A percentile compares a stretch with the other conserved stretches of the same genome.
These are phyloP conservation scores for Psilocybe sp. DNA, from an alignment of 768 basidiomycete species.

Conservation along the genomic window DNA sequence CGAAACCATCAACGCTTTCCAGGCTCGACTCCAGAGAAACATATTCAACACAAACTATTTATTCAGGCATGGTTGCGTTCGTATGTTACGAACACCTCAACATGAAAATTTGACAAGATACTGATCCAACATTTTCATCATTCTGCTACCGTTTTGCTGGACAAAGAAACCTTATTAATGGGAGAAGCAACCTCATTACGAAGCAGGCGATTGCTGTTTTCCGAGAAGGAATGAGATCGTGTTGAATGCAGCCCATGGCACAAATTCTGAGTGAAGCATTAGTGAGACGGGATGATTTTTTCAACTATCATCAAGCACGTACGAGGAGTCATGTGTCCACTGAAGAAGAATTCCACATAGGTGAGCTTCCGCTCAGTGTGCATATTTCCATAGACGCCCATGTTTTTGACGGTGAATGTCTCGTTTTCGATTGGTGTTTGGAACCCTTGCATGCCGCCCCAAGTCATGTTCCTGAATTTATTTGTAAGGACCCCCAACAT, in stretches of 20 bases:
- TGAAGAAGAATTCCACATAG: slow-evolving; percentile 58
- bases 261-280: slow-evolving; percentile 34
- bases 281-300: background rate
- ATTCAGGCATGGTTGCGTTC: too few relatives aligned
- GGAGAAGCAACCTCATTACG: slow-evolving; percentile 8
- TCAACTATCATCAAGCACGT: slow-evolving; percentile 12
- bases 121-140: too few relatives aligned
- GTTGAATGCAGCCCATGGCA: slow-evolving; percentile 46
- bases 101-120: too few relatives aligned
- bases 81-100: too few relatives aligned
- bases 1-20: background rate
- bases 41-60: background rate
- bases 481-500: too few relatives aligned
- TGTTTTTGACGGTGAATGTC: slow-evolving; percentile 58
- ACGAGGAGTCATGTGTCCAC: slow-evolving; percentile 63
- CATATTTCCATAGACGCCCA: slow-evolving; percentile 59
- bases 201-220: slow-evolving; percentile 44
- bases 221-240: slow-evolving; percentile 42
- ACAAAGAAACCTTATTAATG: too few relatives aligned
- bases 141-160: too few relatives aligned
- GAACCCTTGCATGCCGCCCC: slow-evolving; percentile 66
- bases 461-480: slow-evolving; percentile 49
- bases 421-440: slow-evolving; percentile 59
- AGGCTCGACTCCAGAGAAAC: too few relatives aligned
- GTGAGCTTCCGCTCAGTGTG: slow-evolving; percentile 65